Evolutionary conservation across 2,329 filamentous ascomycete genomes (phyloP).

Genomic region (Neofusicoccum ribis): DNA sequence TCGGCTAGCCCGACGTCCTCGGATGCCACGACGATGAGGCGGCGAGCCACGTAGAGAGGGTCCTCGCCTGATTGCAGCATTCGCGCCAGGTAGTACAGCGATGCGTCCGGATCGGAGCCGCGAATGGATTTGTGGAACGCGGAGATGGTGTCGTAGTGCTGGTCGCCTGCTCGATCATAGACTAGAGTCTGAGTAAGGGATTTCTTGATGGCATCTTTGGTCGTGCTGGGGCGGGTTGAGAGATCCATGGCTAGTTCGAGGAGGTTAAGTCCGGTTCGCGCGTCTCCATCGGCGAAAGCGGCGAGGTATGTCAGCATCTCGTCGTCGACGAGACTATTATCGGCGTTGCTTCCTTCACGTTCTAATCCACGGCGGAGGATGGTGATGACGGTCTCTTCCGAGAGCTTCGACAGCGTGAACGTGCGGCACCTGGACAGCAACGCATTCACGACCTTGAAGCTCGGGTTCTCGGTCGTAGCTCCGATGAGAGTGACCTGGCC

Average conservation of each 20-base stretch:
- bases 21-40: constrained; percentile 91
- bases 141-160: constrained; percentile 96
- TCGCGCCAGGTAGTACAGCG: constrained; percentile 89
- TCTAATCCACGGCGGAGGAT: constrained; percentile 77
- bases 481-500: constrained; percentile 90
- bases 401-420: constrained; percentile 79
- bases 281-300: constrained; percentile 87
- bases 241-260: constrained; percentile 86
- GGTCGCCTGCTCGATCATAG: constrained; percentile 91
- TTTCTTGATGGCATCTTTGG: constrained; percentile 74
- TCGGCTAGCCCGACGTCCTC: constrained; percentile 94
- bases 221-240: constrained; percentile 63
- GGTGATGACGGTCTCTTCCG: constrained; percentile 66
- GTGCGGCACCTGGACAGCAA: constrained; percentile 86
- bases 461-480: constrained; percentile 95
- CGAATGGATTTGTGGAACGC: constrained; percentile 96
- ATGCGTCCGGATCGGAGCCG: constrained; percentile 80
- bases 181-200: constrained; percentile 88
- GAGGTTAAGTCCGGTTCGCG: constrained; percentile 87
- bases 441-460: constrained; percentile 87
- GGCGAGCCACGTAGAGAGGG: constrained; percentile 84
- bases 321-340: constrained; percentile 66
- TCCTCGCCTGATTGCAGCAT: constrained; percentile 97
- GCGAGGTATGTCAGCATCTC: constrained; percentile 80
- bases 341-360: constrained; percentile 50